Evolutionary conservation across 2,329 filamentous ascomycete species (phyloP).

Genomic region (Calonectria leucothoes): DNA sequence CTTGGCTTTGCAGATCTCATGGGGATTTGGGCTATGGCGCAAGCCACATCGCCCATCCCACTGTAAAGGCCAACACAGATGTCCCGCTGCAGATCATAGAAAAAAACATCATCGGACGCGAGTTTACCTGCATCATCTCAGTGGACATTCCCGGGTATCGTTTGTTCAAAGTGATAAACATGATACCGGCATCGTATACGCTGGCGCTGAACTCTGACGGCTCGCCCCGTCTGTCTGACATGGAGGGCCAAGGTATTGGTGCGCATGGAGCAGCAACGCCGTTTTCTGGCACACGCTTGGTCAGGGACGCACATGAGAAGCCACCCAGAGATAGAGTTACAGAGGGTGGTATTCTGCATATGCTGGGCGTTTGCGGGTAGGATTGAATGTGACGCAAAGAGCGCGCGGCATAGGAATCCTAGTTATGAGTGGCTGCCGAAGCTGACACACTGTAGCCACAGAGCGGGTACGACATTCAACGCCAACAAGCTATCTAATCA

Average conservation of each 20-base stretch:
- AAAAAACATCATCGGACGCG: constrained; percentile 67
- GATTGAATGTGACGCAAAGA: neutral
- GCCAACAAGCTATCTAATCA: neutral
- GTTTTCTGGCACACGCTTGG: constrained; percentile 14
- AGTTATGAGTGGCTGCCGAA: neutral
- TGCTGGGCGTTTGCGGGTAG: neutral
- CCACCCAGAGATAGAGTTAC: neutral
- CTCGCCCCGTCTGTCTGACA: constrained; percentile 66
- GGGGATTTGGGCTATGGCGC: constrained; percentile 79
- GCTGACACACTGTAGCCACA: neutral
- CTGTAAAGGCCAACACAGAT: constrained; percentile 84
- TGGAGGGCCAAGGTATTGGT: constrained; percentile 49
- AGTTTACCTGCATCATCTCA: neutral
- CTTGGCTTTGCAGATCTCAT: constrained; percentile 81
- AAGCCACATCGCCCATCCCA: constrained; percentile 82
- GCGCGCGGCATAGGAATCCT: neutral
- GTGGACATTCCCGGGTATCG: neutral
- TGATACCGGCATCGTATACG: constrained; percentile 82
- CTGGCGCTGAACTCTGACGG: constrained; percentile 83
- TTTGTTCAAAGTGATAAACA: neutral
- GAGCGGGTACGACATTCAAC: neutral
- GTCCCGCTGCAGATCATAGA: constrained; percentile 87
- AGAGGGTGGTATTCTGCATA: neutral
- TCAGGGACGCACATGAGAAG: neutral
- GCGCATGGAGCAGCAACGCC: constrained; percentile 17